Percentiles rank a stretch among this genome's conserved stretches.
phyloP scores from a whole-genome alignment of 1,139 yeast genomes.

The Pichia sp. region DNA sequence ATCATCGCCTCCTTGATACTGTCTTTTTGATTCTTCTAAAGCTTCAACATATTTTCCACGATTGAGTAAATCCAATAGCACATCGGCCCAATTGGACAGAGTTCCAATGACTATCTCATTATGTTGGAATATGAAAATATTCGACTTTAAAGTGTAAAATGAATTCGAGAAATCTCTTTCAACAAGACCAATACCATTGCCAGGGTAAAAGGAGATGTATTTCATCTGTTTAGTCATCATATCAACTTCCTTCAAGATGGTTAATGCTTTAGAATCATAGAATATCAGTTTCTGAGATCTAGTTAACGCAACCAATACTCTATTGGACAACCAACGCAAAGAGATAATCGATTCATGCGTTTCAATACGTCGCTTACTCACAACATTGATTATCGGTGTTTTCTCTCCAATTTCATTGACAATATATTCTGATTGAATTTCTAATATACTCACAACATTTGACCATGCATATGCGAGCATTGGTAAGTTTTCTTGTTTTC shows the following conservation, averaged over 20 bases:
- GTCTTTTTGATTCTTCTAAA: conserved; percentile 50
- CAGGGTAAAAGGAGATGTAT: conserved; percentile 10
- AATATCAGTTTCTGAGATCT: conserved; percentile 46
- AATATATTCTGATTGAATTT: conserved; percentile 39
- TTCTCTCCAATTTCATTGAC: conserved; percentile 34
- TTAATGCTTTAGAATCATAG: conserved; percentile 39
- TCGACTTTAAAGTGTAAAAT: conserved; percentile 41
- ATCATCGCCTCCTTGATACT: conserved; percentile 51
- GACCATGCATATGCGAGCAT: conserved; percentile 69
- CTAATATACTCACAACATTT: conserved; percentile 54
- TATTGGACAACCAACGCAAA: conserved; percentile 59
- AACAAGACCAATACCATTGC: conserved; percentile 18
- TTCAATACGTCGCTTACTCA: conserved; percentile 46
- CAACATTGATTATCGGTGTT: conserved; percentile 36
- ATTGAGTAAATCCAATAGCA: conserved; percentile 47
- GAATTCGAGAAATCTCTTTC: conserved; percentile 33
- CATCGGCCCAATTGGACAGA: conserved; percentile 74
- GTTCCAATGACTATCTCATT: conserved; percentile 55
- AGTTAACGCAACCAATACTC: conserved; percentile 50
- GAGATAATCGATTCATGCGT: conserved; percentile 48
- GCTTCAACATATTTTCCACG: conserved; percentile 54
- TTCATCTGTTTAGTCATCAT: conserved; percentile 44
- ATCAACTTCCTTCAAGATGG: conserved; percentile 40
- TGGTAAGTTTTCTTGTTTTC: conserved; percentile 37
- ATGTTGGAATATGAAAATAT: conserved; percentile 48